phyloP scores from a whole-genome alignment of 345 rosid genomes.

The Ceriops zippeliana region DNA sequence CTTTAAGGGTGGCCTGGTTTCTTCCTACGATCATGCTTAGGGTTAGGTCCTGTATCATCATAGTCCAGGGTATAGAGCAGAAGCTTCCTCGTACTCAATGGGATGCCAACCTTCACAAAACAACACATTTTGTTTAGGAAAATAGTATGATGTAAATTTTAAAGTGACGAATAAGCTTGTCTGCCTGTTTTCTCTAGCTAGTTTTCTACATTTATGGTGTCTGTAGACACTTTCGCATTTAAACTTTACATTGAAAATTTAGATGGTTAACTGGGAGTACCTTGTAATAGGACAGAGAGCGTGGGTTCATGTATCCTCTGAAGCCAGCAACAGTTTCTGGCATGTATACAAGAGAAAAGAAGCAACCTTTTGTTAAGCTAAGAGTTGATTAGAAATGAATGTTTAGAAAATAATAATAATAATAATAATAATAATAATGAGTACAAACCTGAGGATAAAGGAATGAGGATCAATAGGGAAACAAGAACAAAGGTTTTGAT shows the following conservation, averaged over 20 bases:
- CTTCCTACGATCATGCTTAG: conserved; percentile 57
- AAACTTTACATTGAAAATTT: too few species aligned
- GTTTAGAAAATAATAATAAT: too few species aligned
- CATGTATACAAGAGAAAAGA: conserved; percentile 20
- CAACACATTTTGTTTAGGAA: background rate
- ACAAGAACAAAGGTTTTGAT: conserved; percentile 42
- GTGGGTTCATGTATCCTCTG: conserved; percentile 27
- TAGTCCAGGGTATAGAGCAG: conserved; percentile 48
- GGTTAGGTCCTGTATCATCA: conserved; percentile 58
- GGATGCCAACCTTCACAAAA: conserved; percentile 22
- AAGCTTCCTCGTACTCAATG: conserved; percentile 43
- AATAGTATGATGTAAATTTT: too few species aligned
- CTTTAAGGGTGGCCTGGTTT: conserved; percentile 26
- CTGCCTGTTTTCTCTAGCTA: too few species aligned
- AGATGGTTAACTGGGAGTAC: background rate
- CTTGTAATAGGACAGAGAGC: conserved; percentile 25
- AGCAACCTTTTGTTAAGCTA: background rate
- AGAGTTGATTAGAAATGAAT: background rate
- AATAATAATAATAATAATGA: too few species aligned
- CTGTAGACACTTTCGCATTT: too few species aligned
- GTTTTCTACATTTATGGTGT: too few species aligned
- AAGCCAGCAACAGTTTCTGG: conserved; percentile 37
- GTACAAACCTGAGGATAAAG: conserved; percentile 32
- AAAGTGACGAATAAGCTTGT: too few species aligned
- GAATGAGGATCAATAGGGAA: conserved; percentile 34